These are phyloP conservation scores for Luffa aegyptiaca DNA, from an alignment of 306 rosid species.

Conservation along the genomic window DNA sequence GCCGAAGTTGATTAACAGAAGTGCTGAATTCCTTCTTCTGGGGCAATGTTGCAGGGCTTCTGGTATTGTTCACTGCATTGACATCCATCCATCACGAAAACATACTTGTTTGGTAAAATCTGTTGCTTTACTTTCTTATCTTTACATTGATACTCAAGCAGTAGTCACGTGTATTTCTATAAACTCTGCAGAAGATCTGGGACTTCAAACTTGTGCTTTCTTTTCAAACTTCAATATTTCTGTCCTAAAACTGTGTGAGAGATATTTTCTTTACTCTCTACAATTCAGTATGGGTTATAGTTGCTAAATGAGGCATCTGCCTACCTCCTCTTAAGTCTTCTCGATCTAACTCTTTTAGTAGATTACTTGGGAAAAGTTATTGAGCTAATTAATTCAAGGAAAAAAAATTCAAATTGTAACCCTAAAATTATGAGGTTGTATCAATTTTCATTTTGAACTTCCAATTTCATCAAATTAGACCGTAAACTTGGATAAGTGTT, in stretches of 20 bases:
- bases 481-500: no score
- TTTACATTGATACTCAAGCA: neutral
- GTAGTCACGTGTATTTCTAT: neutral
- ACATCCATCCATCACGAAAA: constrained; percentile 82
- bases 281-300: neutral
- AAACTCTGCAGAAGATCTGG: neutral
- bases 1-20: neutral
- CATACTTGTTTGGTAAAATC: constrained; percentile 75
- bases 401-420: no score
- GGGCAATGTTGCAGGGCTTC: constrained; percentile 55
- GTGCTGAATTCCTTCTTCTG: neutral
- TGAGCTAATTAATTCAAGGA: neutral
- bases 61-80: constrained; percentile 83
- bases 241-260: neutral
- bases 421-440: no score
- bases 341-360: neutral
- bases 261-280: neutral
- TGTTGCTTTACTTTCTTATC: neutral
- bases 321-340: neutral
- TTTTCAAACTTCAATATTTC: neutral
- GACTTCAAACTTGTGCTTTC: neutral
- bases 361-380: neutral
- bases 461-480: no score
- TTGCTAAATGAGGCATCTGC: neutral
- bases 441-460: no score